phyloP scores from a whole-genome alignment of 768 basidiomycete genomes.

The Amanita fuliginea region DNA sequence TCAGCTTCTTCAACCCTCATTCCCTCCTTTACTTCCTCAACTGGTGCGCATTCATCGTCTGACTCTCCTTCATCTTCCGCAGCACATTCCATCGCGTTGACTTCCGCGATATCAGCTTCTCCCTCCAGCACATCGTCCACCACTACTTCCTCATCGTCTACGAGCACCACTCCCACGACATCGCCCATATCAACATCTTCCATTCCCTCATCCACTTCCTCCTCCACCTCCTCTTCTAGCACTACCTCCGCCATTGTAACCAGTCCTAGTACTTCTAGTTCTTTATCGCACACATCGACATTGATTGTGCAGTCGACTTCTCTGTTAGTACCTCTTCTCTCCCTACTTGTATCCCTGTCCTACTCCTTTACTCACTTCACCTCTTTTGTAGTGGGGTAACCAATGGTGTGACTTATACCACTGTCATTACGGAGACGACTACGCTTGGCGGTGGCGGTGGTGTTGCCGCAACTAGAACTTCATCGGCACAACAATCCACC shows the following conservation, averaged over 20 bases:
- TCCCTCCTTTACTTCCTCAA: not conserved
- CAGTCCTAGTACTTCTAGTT: not conserved
- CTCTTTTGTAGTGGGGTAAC: not conserved
- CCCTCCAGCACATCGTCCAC: not conserved
- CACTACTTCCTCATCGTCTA: not conserved
- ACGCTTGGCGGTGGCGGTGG: conserved; percentile 18
- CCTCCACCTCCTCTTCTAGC: not conserved
- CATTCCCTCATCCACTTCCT: not conserved
- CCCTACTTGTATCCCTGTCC: not conserved
- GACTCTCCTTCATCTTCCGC: not conserved
- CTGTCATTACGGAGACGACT: conserved; percentile 16
- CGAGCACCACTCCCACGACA: not conserved
- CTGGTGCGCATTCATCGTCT: not conserved
- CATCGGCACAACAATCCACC: not conserved
- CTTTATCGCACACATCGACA: not conserved
- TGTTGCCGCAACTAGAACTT: conserved; percentile 9
- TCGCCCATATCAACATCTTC: not conserved
- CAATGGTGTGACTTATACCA: conserved; percentile 20
- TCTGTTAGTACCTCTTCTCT: not conserved
- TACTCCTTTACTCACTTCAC: not conserved
- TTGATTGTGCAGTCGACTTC: not conserved
- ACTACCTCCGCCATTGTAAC: not conserved
- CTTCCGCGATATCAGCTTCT: not conserved
- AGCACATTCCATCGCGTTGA: not conserved
- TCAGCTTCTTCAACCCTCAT: not conserved